Evolutionary conservation across 140 eudicot species (phyloP), one percentile per base, ranked within the genome.

Genomic region (Artemisia princeps): DNA sequence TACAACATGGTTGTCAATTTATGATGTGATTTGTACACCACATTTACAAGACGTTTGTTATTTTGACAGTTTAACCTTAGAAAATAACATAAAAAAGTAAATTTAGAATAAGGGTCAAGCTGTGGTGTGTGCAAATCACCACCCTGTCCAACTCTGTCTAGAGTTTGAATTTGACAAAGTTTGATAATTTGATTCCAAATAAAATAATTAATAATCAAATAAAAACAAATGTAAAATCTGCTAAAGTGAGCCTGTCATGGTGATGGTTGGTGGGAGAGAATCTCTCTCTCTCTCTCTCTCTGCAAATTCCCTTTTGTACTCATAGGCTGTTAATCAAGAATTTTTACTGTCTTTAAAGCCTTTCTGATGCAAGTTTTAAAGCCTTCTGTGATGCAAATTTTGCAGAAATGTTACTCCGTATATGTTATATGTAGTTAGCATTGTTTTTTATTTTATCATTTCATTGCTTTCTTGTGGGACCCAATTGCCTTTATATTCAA

Each of bases 171-270:
- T 33, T 33, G 42, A 33, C 42, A 20, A 33, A 33, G 19, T 17
- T 17, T 17, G 19, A 17, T 17, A 33, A 2, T 37, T 37, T 6
- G 44, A 37, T 37, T 37, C 44, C 4, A 42, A 10, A 62, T 30
- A 17, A 54, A 6, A 33, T 26, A 11, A 17, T 16, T 26, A 49
- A 40, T 22, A 48, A 49, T 19, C 15, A 30, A 72, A 70, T 4
- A 45, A 30, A 73, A 73, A 20, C 64, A 72, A 72, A 72, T 53
- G 12, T 23, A 26, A 16, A n/a, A 73, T 54, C 37, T 65, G 78
- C 77, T 64, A 73, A 73, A 64, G 77, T 73, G 72, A 64, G 72
- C 71, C 72, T 73, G 72, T 15, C 65, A 56, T 73, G 77, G 77
- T 66, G 72, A 64, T 73, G 77, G 77, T 64, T 64, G 77, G 77